Conservation (phyloP, 352 stramenopile species). For the Globisporangium middletonii region DNA sequence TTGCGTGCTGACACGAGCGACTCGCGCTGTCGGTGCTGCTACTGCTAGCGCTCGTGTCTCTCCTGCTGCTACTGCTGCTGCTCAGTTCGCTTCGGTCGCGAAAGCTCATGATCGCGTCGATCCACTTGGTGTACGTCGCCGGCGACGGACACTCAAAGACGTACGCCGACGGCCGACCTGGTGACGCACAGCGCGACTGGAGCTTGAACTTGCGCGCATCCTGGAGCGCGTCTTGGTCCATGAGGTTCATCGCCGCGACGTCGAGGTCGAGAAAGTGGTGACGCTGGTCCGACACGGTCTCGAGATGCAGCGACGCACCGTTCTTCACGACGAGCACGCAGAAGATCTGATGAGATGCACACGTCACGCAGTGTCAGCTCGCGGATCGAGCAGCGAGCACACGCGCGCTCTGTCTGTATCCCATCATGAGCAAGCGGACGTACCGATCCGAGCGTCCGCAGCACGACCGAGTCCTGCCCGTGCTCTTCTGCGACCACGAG, state of each 20-base stretch:
- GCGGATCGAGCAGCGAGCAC: not conserved
- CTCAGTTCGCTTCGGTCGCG: not conserved
- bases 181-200: conserved; percentile 3
- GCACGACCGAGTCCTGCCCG: conserved; percentile 9
- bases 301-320: conserved; percentile 22
- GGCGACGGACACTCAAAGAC: conserved; percentile 25
- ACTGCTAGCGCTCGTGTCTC: not conserved
- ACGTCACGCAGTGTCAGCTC: not conserved
- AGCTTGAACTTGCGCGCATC: conserved; percentile 39
- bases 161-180: conserved; percentile 18
- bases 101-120: conserved; percentile 27
- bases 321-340: conserved; percentile 36
- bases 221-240: conserved; percentile 21
- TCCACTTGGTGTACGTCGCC: conserved; percentile 26
- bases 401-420: no score
- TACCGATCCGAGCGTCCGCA: conserved; percentile 47
- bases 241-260: conserved; percentile 30
- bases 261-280: conserved; percentile 29
- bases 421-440: not conserved
- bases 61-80: conserved; percentile 1
- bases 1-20: not conserved
- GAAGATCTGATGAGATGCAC: conserved; percentile 22
- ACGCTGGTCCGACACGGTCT: conserved; percentile 32
- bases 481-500: conserved; percentile 46
- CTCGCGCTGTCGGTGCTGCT: not conserved